phyloP scores from a whole-genome alignment of 1,284 basidiomycete species.

The Dichomitus squalens region DNA sequence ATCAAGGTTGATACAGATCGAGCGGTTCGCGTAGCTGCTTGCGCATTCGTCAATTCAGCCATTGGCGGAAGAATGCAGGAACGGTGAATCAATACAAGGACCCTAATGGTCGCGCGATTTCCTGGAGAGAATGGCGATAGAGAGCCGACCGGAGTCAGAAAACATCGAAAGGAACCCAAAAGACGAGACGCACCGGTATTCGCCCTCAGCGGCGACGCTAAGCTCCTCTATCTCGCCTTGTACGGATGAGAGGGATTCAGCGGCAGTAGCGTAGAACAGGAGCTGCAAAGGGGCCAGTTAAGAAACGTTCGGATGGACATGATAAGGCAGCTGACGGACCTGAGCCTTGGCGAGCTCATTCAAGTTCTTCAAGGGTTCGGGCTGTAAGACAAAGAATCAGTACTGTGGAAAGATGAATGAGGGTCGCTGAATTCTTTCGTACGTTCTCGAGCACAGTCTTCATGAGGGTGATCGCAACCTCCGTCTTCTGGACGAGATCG shows the following conservation, averaged over 20 bases:
- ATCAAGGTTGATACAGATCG: neutral
- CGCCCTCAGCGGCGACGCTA: conserved; percentile 86
- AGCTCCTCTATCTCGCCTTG: conserved; percentile 93
- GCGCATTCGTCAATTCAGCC: no score
- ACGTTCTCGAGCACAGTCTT: conserved; percentile 97
- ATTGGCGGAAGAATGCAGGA: neutral
- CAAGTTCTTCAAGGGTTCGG: conserved; percentile 93
- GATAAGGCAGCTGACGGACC: conserved; percentile 34
- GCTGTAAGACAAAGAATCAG: conserved; percentile 47
- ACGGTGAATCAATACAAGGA: neutral
- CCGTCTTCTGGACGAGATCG: conserved; percentile 95
- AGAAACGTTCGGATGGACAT: neutral
- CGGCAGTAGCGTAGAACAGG: conserved; percentile 82
- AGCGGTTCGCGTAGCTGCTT: no score
- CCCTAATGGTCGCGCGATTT: conserved; percentile 83
- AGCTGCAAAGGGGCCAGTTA: conserved; percentile 49
- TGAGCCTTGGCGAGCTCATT: conserved; percentile 92
- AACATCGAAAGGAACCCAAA: no score
- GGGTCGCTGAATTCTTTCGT: conserved; percentile 32
- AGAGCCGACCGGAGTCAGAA: neutral
- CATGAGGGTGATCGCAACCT: conserved; percentile 97
- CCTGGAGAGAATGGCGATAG: conserved; percentile 38
- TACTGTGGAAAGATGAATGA: neutral
- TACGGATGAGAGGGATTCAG: conserved; percentile 80
- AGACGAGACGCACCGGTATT: conserved; percentile 69